phyloP scores from a whole-genome alignment of 139 green algal species.

The Chlamydomonas eustigma region DNA sequence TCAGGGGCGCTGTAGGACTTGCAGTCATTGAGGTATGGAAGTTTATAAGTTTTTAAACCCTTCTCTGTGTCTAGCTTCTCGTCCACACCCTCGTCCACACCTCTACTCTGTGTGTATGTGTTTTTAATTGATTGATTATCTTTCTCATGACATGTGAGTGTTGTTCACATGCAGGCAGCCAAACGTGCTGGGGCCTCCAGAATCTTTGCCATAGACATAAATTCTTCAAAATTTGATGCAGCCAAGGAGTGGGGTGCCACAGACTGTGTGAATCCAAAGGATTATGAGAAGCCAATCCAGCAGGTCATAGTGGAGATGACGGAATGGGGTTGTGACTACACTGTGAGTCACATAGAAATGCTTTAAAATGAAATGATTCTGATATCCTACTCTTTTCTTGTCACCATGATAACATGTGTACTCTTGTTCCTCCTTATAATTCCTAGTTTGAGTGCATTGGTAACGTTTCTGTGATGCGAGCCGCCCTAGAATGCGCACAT shows the following conservation, averaged over 20 bases:
- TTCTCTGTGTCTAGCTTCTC: background rate
- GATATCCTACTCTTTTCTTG: too few relatives aligned
- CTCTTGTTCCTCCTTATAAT: too few relatives aligned
- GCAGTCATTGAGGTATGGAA: conserved; percentile 85
- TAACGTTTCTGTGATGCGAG: conserved; percentile 90
- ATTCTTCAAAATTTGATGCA: conserved; percentile 80
- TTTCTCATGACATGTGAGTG: too few relatives aligned
- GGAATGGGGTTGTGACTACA: conserved; percentile 91
- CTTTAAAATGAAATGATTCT: too few relatives aligned
- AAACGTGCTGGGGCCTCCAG: conserved; percentile 61
- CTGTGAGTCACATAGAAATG: background rate
- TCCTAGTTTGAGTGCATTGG: conserved; percentile 82
- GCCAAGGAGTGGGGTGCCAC: conserved; percentile 83
- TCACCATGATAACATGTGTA: too few relatives aligned
- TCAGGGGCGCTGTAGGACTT: conserved; percentile 81
- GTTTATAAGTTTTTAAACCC: too few relatives aligned
- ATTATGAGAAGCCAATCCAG: conserved; percentile 79
- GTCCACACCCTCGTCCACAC: background rate
- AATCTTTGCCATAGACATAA: conserved; percentile 94
- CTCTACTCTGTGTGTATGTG: background rate
- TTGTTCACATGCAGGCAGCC: conserved; percentile 6
- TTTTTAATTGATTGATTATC: background rate
- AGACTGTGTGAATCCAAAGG: conserved; percentile 84
- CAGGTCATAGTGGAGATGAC: conserved; percentile 82
- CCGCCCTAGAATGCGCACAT: conserved; percentile 91